Evolutionary conservation across 2,329 filamentous ascomycete genomes (phyloP).

Genomic region (Cryphonectria radicalis): DNA sequence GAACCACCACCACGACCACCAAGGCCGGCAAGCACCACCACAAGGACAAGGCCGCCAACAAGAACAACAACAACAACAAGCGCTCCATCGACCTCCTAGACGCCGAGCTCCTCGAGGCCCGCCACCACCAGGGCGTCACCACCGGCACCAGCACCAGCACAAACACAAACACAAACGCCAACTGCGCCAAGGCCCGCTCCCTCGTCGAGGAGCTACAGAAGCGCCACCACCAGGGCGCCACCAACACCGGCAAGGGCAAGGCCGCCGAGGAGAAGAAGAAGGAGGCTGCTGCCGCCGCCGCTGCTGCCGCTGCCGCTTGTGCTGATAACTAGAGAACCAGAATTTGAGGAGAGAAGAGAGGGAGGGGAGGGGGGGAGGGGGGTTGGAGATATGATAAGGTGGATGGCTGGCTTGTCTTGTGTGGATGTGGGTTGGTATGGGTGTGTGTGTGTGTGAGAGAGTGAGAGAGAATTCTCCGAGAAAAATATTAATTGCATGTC

Average conservation of each 20-base stretch:
- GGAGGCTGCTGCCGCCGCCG: background rate
- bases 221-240: constrained; percentile 7
- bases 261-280: background rate
- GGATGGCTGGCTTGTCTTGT: background rate
- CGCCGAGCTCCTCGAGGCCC: background rate
- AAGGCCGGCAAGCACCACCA: background rate
- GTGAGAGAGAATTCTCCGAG: background rate
- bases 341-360: background rate
- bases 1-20: background rate
- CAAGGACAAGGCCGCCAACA: constrained; percentile 6
- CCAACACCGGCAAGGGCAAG: background rate
- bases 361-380: background rate
- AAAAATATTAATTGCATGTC: background rate
- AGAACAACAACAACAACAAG: background rate
- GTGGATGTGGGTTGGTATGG: too few relatives aligned
- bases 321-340: background rate
- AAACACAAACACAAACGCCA: background rate
- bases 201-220: background rate
- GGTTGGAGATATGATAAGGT: background rate
- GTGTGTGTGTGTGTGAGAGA: background rate
- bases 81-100: constrained; percentile 4
- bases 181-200: constrained; percentile 6
- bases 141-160: background rate
- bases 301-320: constrained; percentile 1
- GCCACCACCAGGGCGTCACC: constrained; percentile 7